Base-by-base conservation (phyloP, 768 basidiomycete genomes). In the Suillus sp. region DNA sequence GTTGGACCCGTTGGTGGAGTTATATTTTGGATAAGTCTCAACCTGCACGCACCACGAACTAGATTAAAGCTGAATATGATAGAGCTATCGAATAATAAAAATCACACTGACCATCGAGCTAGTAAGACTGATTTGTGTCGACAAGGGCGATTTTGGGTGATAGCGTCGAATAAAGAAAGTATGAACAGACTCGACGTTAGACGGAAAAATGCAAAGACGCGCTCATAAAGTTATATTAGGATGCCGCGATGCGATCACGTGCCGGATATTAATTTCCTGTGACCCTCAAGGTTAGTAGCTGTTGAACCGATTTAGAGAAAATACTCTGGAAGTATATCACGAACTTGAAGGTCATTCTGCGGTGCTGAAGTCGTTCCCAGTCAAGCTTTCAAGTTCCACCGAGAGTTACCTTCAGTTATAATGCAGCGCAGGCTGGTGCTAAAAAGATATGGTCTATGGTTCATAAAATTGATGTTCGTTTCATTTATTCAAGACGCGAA, bases 191-290 rank as follows among this genome's bases (percentile, higher is more conserved):
- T 32, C 10, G 8, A 48, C 22, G 13, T 48, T 48, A n/a, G 42
- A 50, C 48, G 3, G 48, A 27, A 50, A 50, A 53, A 32, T 53
- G 51, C 32, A 56, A 25, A 25, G 14, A 56, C 35, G 55, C 55
- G 55, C 38, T 37, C 37, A 55, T 35, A 54, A 30, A 5, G 5
- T 32, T 13, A 2, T 3, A 37, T 37, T 37, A 53, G 51, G 51
- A 32, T 30, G 32, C 51, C 55, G 25, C 55, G 55, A 56, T 35
- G 4, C 22, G 35, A 37, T 56, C 54, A 56, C 54, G 54, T 56
- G 54, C 22, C 11, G 1, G 14, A 13, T 54, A 43, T 14, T 48
- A 56, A 56, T 37, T 56, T 37, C 54, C 22, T 56, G 18, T 16
- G 45, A 2, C 11, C 22, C 42, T 9, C 18, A 20, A 43, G 13